A percentile compares a stretch with the other conserved stretches of the same genome.
Evolutionary conservation across 2,329 filamentous ascomycete genomes (phyloP).

Genomic region (Volutella citrinella): DNA sequence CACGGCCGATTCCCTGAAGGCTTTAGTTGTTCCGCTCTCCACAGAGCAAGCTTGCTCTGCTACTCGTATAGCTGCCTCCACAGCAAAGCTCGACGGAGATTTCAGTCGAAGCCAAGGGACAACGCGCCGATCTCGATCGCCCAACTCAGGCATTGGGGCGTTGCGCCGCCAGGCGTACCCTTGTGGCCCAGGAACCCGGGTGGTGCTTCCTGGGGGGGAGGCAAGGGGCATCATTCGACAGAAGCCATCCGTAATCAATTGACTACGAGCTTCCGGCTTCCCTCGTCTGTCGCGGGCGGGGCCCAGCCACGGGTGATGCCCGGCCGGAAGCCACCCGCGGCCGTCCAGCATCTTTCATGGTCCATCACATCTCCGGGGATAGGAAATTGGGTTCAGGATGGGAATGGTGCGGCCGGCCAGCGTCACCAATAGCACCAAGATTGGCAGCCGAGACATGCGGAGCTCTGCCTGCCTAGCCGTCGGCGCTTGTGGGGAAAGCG

Average conservation of each 20-base stretch:
- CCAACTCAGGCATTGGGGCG: too few species aligned
- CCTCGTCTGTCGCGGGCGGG: not conserved
- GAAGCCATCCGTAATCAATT: not conserved
- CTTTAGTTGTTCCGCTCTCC: slow-evolving; percentile 5
- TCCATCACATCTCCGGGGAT: slow-evolving; percentile 2
- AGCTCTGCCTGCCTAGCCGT: too few species aligned
- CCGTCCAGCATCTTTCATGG: slow-evolving; percentile 5
- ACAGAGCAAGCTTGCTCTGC: slow-evolving; percentile 6
- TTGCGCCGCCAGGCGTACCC: not conserved
- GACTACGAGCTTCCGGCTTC: not conserved
- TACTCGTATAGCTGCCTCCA: too few species aligned
- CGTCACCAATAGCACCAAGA: too few species aligned
- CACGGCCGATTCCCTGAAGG: slow-evolving; percentile 7
- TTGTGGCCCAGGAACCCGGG: slow-evolving; percentile 6
- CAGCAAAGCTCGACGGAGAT: slow-evolving; percentile 20
- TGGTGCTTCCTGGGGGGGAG: slow-evolving; percentile 10
- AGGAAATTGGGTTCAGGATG: slow-evolving; percentile 15
- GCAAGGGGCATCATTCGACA: slow-evolving; percentile 7
- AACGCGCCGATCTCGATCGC: slow-evolving; percentile 1
- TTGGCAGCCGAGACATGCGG: too few species aligned
- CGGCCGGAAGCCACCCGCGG: slow-evolving; percentile 14
- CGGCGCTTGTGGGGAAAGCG: too few species aligned
- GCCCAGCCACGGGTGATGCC: slow-evolving; percentile 16
- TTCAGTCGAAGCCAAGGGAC: slow-evolving; percentile 20
- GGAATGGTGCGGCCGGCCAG: too few species aligned